Evolutionary conservation across 169 alveolate genomes (phyloP), one percentile per base, ranked within the genome.

Genomic region (Babesia bigemina): DNA sequence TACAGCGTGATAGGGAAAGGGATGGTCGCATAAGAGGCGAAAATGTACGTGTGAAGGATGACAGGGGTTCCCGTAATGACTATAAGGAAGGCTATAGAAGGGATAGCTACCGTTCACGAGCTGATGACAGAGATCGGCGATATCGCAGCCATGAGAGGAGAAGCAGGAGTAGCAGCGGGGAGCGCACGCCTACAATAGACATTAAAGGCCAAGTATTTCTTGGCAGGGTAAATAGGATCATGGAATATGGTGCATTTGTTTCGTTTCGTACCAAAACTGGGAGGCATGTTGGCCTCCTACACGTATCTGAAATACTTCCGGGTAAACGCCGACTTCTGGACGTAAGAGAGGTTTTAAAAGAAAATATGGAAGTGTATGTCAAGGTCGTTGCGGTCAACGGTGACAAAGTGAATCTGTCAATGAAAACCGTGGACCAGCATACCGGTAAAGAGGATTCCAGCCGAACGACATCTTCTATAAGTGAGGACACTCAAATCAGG

Each of bases 391-490:
- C 73, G 0, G 56, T 76, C 0, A 70, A 67, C 22, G 79, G 87
- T n/a, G 77, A 81, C 17, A 86, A 90, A 58, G 75, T 92, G n/a
- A 84, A 92, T 11, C 81, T 92, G 44, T 81, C 93, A n/a, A 92
- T 92, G 96, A 75, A 92, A 4, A 92, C 87, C n/a, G 93, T 90
- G 10, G 93, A 91, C 74, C 96, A 92, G 45, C 69, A 67, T 13
- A 86, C 94, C 0, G 96, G 96, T 4, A 33, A 61, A 53, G 92
- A 91, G 70, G 16, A 24, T 65, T 0, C 59, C 21, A 26, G 83
- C 48, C 12, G 44, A 33, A 63, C 79, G 45, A 36, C 70, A 74
- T 13, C 58, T 50, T 12, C 82, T 10, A 36, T 53, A 50, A 16
- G 26, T 48, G 65, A 55, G 14, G 57, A 44, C 29, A 56, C 26